Conservation (phyloP, 495 filamentous ascomycete genomes). For the Letharia columbiana region DNA sequence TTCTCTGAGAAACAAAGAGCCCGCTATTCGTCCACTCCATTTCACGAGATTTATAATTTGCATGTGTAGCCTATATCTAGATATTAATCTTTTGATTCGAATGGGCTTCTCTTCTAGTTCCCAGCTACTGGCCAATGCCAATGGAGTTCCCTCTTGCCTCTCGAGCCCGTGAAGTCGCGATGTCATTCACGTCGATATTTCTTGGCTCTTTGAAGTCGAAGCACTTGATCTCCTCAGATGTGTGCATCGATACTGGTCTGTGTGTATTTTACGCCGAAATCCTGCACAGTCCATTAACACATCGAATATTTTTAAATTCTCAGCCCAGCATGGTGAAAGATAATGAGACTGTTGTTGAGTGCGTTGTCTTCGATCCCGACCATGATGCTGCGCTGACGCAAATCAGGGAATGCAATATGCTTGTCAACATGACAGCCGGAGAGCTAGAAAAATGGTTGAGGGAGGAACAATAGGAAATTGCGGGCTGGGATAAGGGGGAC, state of each 20-base stretch:
- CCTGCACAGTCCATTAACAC: background rate
- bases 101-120: background rate
- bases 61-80: background rate
- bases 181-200: background rate
- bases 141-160: too few species aligned
- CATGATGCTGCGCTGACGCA: background rate
- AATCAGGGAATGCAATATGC: slow-evolving; percentile 55
- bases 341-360: slow-evolving; percentile 49
- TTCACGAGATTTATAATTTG: background rate
- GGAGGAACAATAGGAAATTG: slow-evolving; percentile 42
- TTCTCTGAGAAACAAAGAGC: too few species aligned
- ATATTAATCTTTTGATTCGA: background rate
- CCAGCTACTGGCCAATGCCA: background rate
- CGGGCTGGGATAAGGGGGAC: slow-evolving; percentile 51
- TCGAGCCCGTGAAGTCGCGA: background rate
- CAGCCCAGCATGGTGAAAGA: slow-evolving; percentile 48
- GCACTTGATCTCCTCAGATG: background rate
- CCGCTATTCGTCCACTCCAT: too few species aligned
- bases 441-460: slow-evolving; percentile 57
- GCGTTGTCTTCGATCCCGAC: slow-evolving; percentile 8
- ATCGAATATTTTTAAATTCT: background rate
- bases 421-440: slow-evolving; percentile 57
- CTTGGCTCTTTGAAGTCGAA: background rate
- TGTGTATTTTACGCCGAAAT: background rate
- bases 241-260: background rate